phyloP scores from a whole-genome alignment of 139 green algal genomes.

The Ettlia oleoabundans region DNA sequence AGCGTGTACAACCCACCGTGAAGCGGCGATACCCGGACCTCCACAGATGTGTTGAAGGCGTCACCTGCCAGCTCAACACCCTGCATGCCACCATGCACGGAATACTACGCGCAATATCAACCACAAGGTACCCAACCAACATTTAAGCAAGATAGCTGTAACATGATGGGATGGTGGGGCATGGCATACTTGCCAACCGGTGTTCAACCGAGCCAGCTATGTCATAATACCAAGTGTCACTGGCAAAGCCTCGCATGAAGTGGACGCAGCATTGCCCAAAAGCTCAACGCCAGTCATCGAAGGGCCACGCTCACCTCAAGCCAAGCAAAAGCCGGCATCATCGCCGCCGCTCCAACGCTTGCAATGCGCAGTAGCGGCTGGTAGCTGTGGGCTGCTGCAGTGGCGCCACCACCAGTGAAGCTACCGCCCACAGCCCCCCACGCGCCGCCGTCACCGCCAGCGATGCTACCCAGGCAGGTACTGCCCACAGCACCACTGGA shows the following conservation, averaged over 20 bases:
- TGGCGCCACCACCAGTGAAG: background rate
- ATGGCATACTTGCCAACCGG: too few species aligned
- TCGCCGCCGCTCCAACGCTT: background rate
- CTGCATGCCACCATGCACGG: too few species aligned
- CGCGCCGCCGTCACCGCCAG: background rate
- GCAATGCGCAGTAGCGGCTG: slow-evolving; percentile 32
- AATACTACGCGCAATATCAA: too few species aligned
- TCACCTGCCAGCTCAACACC: slow-evolving; percentile 29
- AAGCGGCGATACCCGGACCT: slow-evolving; percentile 20
- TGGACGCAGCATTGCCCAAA: too few species aligned
- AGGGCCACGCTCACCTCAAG: slow-evolving; percentile 33
- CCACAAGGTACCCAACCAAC: too few species aligned
- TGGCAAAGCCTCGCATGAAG: too few species aligned
- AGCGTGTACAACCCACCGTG: background rate
- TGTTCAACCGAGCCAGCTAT: too few species aligned
- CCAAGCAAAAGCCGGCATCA: slow-evolving; percentile 48
- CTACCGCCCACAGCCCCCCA: background rate
- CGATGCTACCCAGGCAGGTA: background rate
- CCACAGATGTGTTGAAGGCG: slow-evolving; percentile 28
- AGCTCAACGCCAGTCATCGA: background rate
- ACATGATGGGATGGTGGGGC: too few species aligned
- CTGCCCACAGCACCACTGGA: background rate
- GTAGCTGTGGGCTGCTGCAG: slow-evolving; percentile 4
- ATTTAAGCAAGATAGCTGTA: too few species aligned
- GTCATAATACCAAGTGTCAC: too few species aligned